Evolutionary conservation across 495 filamentous ascomycete genomes (phyloP), one percentile per base, ranked within the genome.

Genomic region (Rhizodiscina lignyota): DNA sequence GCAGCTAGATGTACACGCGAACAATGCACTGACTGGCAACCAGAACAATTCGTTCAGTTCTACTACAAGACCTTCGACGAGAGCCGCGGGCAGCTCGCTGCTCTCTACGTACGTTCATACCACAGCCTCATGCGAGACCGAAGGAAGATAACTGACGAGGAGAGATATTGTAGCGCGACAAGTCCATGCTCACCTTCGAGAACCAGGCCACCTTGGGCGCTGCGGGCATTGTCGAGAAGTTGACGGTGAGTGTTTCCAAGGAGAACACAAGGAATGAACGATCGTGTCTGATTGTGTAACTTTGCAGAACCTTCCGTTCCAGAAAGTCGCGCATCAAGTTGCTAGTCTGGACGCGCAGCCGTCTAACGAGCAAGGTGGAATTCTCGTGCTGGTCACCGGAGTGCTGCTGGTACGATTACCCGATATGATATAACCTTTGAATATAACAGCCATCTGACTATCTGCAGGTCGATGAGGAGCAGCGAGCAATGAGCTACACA

Each of bases 141-240:
- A n/a, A n/a, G n/a, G n/a, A n/a, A n/a, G n/a, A n/a, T n/a, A n/a
- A n/a, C n/a, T n/a, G n/a, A n/a, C n/a, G n/a, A n/a, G n/a, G n/a
- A n/a, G n/a, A n/a, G n/a, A n/a, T n/a, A n/a, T n/a, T n/a, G n/a
- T 24, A 96, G 87, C 74, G 83, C 39, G 69, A 77, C 1, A 52
- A 76, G 29, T 96, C 89, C 28, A 91, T 91, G 79, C 65, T 96
- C 64, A 96, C 87, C 18, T 96, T 94, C 52, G 81, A 97, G 68
- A 69, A 60, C 22, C 34, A 46, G 20, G 63, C 73, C 11, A 39
- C 67, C 21, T 60, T 66, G 42, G 86, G 86, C 40, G 53, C 59
- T 2, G 39, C 17, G 1, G 44, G 36, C 1, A 94, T 97, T 50
- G 52, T 74, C 24, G 69, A 80, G 50, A 94, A 94, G 67, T 64